Evolutionary conservation across 441 rosid genomes (phyloP).

Genomic region (Lepidium campestre): DNA sequence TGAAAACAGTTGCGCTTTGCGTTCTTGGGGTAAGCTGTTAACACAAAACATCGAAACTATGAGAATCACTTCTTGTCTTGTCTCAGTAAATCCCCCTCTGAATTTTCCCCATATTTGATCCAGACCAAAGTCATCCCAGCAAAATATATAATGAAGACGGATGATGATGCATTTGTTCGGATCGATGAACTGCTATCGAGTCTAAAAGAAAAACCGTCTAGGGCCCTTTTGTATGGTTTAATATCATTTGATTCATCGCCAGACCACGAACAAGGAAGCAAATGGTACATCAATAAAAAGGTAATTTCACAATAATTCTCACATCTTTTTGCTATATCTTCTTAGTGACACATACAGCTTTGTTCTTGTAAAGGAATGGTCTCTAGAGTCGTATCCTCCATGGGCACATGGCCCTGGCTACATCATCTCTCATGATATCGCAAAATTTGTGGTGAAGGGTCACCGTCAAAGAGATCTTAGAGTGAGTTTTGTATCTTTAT

Average conservation of each 20-base stretch:
- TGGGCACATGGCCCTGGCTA: slow-evolving; percentile 98
- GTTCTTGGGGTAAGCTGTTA: slow-evolving; percentile 63
- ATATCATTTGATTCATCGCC: slow-evolving; percentile 69
- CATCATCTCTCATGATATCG: slow-evolving; percentile 66
- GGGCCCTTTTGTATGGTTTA: slow-evolving; percentile 62
- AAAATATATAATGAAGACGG: slow-evolving; percentile 86
- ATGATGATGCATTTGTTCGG: slow-evolving; percentile 88
- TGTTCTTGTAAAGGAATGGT: slow-evolving; percentile 62
- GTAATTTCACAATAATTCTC: slow-evolving; percentile 18
- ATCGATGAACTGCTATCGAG: slow-evolving; percentile 66
- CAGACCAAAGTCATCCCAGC: slow-evolving; percentile 80
- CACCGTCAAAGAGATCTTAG: slow-evolving; percentile 60
- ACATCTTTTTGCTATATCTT: slow-evolving; percentile 5
- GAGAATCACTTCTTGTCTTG: background rate
- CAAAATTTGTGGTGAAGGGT: slow-evolving; percentile 66
- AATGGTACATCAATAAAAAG: slow-evolving; percentile 78
- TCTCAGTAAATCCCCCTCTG: background rate
- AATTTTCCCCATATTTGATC: slow-evolving; percentile 21
- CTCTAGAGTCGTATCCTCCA: slow-evolving; percentile 64
- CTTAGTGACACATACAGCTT: background rate
- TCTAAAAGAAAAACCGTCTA: slow-evolving; percentile 52
- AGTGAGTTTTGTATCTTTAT: slow-evolving; percentile 35
- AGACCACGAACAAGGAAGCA: slow-evolving; percentile 68
- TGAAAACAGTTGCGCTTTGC: slow-evolving; percentile 84
- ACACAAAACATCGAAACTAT: background rate